These are phyloP conservation scores for Exophiala dermatitidis DNA, from an alignment of 2,329 filamentous ascomycete genomes.

Conservation along the genomic window DNA sequence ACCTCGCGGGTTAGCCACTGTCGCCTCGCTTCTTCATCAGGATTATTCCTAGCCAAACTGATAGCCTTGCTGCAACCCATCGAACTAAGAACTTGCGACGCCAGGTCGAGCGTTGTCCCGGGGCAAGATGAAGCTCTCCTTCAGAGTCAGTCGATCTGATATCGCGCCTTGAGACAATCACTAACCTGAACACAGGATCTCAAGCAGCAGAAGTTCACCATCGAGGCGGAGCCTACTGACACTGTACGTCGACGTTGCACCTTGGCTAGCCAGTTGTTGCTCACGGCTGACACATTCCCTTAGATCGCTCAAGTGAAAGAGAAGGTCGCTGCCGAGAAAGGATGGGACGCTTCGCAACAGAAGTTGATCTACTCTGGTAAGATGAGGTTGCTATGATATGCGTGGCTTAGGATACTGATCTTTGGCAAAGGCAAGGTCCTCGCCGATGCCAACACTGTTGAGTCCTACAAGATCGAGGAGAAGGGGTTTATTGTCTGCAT, in stretches of 20 bases:
- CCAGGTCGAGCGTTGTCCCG: constrained; percentile 29
- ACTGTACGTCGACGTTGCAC: constrained; percentile 49
- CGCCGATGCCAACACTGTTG: constrained; percentile 93
- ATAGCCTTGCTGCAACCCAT: background rate
- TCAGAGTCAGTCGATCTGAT: constrained; percentile 49
- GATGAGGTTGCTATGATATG: constrained; percentile 24
- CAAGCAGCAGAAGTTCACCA: constrained; percentile 96
- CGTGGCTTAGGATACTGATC: background rate
- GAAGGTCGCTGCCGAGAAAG: constrained; percentile 85
- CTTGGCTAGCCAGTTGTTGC: background rate
- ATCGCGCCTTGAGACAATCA: constrained; percentile 23
- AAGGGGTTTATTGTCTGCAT: constrained; percentile 99
- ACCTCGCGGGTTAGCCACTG: background rate
- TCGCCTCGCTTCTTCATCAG: background rate
- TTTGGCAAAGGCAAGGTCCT: constrained; percentile 76
- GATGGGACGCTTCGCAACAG: constrained; percentile 82
- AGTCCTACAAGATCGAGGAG: constrained; percentile 97
- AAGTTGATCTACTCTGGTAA: constrained; percentile 98
- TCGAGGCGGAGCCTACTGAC: constrained; percentile 89
- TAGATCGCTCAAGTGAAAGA: constrained; percentile 87
- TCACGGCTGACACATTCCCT: constrained; percentile 21
- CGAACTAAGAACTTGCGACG: background rate
- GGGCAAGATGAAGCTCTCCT: constrained; percentile 60
- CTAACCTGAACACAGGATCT: constrained; percentile 60
- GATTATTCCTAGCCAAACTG: background rate